Evolutionary conservation across 352 stramenopile genomes (phyloP), one percentile per base, ranked within the genome.

Genomic region (Phytopythium boreale): DNA sequence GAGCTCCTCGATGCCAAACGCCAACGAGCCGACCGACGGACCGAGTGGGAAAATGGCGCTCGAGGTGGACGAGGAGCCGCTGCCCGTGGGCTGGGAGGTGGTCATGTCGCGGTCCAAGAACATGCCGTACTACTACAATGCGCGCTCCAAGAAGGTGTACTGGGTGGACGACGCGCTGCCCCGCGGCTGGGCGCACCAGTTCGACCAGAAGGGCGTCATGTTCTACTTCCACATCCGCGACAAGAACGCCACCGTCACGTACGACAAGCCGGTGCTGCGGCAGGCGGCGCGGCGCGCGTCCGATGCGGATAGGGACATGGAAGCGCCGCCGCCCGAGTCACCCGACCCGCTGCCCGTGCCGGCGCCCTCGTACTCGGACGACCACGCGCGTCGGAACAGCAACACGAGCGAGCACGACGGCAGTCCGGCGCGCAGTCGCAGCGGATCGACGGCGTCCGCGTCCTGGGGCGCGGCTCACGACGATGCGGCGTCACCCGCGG

Each of bases 121-220:
- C 71, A 80, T 87, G 74, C 82, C 83, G 60, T 95, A 95, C 74
- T 95, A 95, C 79, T 89, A 86, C 71, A 88, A 95, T 63, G 62
- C 68, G 51, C 76, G 81, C 69, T 84, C 71, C 49, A 82, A 90
- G 57, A 92, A 92, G 67, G 79, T 89, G 4, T 95, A 94, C 68
- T 95, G 85, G 84, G 79, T 90, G 49, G 83, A 94, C 61, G 76
- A 91, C 61, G 84, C 92, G 59, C 70, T 95, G 43, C 87, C 87
- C 59, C 72, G 76, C 55, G 87, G 87, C 46, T 95, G 87, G 87
- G 80, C 84, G 20, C 79, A 91, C 65, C 80, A 93, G 70, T 89
- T 92, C 66, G 84, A 95, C 63, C 67, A 75, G 20, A 69, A 86
- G 47, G 78, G 79, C 51, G 70, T 64, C 10, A 64, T 68, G 37